Conservation (phyloP, 1,139 yeast genomes). For the Diutina ranongensis region DNA sequence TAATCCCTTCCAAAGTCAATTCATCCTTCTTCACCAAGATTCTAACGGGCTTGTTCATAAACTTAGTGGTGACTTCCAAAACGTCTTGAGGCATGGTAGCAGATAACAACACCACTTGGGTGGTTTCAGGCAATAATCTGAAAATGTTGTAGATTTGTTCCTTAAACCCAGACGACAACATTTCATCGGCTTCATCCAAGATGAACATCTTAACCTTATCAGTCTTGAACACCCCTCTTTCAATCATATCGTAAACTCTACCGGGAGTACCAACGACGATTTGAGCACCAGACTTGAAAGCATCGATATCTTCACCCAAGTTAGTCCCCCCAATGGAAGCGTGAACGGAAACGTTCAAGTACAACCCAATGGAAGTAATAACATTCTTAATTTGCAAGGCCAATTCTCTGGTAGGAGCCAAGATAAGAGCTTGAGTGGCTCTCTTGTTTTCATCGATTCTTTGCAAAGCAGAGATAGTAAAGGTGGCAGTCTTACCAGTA, state of each 20-base stretch:
- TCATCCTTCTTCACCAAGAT: conserved; percentile 97
- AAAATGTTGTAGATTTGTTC: conserved; percentile 96
- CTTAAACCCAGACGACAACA: conserved; percentile 94
- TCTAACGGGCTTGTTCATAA: conserved; percentile 96
- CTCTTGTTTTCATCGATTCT: conserved; percentile 71
- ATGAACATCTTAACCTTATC: conserved; percentile 91
- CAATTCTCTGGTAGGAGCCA: conserved; percentile 98
- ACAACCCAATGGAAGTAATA: conserved; percentile 85
- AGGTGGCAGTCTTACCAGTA: conserved; percentile 99
- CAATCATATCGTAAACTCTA: conserved; percentile 96
- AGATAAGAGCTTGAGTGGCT: conserved; percentile 85
- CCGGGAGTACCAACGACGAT: conserved; percentile 99
- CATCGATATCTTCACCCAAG: conserved; percentile 82
- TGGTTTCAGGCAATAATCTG: conserved; percentile 85
- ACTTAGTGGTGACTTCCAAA: conserved; percentile 89
- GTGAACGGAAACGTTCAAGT: conserved; percentile 89
- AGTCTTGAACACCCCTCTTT: conserved; percentile 84
- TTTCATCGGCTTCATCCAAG: conserved; percentile 98
- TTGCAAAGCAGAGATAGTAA: conserved; percentile 94
- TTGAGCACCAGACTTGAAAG: conserved; percentile 88
- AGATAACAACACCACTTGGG: conserved; percentile 92
- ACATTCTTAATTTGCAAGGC: conserved; percentile 97
- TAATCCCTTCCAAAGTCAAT: conserved; percentile 95
- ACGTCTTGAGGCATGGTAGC: conserved; percentile 99
- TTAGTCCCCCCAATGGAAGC: conserved; percentile 99